Conservation (phyloP, 805 yeast genomes). For the Tetrapisispora nanseiensis region DNA sequence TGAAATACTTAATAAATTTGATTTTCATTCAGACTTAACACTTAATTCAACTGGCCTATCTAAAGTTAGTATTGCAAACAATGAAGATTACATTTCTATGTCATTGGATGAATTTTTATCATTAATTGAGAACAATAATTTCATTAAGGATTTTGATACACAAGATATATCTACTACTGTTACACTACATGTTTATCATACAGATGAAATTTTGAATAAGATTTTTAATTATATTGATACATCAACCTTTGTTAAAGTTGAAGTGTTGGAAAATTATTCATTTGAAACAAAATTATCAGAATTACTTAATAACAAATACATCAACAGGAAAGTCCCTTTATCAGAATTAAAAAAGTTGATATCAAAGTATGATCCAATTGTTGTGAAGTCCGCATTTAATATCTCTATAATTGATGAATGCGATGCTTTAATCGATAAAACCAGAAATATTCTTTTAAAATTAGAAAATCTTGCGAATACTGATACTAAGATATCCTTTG, state of each 20-base stretch:
- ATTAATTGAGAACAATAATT: neutral
- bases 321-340: neutral
- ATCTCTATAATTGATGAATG: neutral
- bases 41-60: slow-evolving; percentile 46
- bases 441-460: neutral
- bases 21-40: slow-evolving; percentile 45
- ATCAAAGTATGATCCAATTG: neutral
- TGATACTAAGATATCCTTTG: neutral
- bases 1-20: slow-evolving; percentile 31
- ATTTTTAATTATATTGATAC: neutral
- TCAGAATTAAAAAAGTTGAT: neutral
- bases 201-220: slow-evolving; percentile 39
- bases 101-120: slow-evolving; percentile 27
- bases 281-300: neutral
- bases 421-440: neutral
- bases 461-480: neutral
- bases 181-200: slow-evolving; percentile 38
- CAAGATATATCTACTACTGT: slow-evolving; percentile 14
- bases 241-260: too few species aligned
- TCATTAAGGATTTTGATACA: neutral
- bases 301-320: neutral
- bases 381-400: neutral
- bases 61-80: slow-evolving; percentile 34
- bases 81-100: slow-evolving; percentile 28
- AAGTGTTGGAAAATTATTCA: neutral